phyloP scores from a whole-genome alignment of 768 basidiomycete species.

The Boletus rubroflammeus region DNA sequence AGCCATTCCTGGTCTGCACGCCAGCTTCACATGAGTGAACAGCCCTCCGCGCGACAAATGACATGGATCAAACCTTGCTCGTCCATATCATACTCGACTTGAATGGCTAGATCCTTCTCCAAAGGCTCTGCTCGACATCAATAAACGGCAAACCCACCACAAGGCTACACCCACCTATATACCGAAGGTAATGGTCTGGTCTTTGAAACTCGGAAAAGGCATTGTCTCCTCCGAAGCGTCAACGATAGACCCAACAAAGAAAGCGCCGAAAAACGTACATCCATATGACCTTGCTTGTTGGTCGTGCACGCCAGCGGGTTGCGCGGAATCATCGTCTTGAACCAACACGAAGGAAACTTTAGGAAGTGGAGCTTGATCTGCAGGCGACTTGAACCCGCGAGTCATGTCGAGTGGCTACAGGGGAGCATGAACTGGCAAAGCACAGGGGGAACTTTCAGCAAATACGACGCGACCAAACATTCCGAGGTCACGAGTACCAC shows the following conservation, averaged over 20 bases:
- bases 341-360: constrained; percentile 67
- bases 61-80: constrained; percentile 71
- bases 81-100: constrained; percentile 99
- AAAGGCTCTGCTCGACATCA: constrained; percentile 63
- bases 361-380: constrained; percentile 45
- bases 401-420: constrained; percentile 30
- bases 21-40: constrained; percentile 2
- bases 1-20: constrained; percentile 90
- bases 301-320: constrained; percentile 63
- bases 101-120: constrained; percentile 85
- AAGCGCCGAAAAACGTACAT: constrained; percentile 46
- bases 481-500: constrained; percentile 6
- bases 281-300: constrained; percentile 64
- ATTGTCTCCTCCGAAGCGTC: constrained; percentile 42
- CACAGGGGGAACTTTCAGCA: constrained; percentile 17
- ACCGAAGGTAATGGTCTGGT: constrained; percentile 86
- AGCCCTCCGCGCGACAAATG: background rate
- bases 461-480: constrained; percentile 10
- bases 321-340: constrained; percentile 57
- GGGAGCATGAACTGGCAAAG: background rate
- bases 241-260: constrained; percentile 1
- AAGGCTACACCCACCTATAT: constrained; percentile 62
- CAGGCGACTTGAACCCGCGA: constrained; percentile 37
- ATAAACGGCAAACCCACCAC: background rate
- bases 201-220: constrained; percentile 68